Evolutionary conservation across 306 rosid species (phyloP), one percentile per base, ranked within the genome.

Genomic region (Amphicarpaea edgeworthii): DNA sequence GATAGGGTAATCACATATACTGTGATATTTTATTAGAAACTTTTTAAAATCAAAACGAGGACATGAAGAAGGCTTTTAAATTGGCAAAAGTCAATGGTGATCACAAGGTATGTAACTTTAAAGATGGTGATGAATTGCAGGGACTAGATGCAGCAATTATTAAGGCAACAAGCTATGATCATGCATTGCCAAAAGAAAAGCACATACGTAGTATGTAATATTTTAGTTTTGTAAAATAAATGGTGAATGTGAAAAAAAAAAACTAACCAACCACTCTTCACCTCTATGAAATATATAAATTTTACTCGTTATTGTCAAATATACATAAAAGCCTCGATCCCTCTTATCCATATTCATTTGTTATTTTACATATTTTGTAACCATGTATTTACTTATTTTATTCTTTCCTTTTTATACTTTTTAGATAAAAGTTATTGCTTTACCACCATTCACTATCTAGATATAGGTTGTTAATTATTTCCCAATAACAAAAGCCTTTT

Each of bases 181-280:
- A 88, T 76, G 68, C 55, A 21, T 88, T 93, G 21, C 93, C 98
- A 9, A 93, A 93, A 85, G 98, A 93, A 75, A 93, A 91, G 71
- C 92, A 93, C 82, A 38, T 86, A 63, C 82, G 93, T 71, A 90
- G 98, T 91, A 72, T n/a, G 82, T 79, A n/a, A 38, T 54, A 12
- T 65, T 72, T 59, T 74, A 21, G 5, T 43, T 45, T 12, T 46
- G 4, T 17, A 16, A 45, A 9, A 45, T 59, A 73, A 58, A 14
- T 45, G 2, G 8, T 45, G 51, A 45, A 45, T 45, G n/a, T 72
- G 12, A 14, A 51, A 11, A 40, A 38, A 38, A 72, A 55, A 21
- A 41, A 55, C 26, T 38, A 34, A 70, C 41, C 14, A 41, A 19
- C 1, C 20, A 8, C 6, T 0, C 17, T 45, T 45, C 6, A 45